Evolutionary conservation across 176 grass and related monocot species (phyloP), one percentile per base, ranked within the genome.

Genomic region (Rhynchospora tenuis): DNA sequence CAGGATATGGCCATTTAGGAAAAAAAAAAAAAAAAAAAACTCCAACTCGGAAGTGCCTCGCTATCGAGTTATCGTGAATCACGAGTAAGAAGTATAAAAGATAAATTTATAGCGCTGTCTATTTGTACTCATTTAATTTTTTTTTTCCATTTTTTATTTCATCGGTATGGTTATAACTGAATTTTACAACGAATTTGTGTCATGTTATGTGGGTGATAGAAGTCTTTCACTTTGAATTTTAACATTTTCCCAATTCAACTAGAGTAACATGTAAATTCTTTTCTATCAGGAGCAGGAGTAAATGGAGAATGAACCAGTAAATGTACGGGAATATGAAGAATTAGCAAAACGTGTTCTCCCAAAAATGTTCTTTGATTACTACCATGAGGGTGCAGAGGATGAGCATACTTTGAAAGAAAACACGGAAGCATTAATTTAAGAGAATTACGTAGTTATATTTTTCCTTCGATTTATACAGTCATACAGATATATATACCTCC

Each of bases 281-380:
- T 66, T 82, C 52, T 47, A n/a, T 43, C 29, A 82, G 59, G 7
- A 68, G 79, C 67, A 83, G 33, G 14, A 79, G 86, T 84, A 85
- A 83, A 97, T 97, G 94, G 90, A 89, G 59, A 59, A 86, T 27
- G 80, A 86, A 84, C 91, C 91, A 48, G 89, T 93, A 65, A 98
- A 98, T 87, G 5, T 91, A 48, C 23, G 44, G 0, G 95, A 93
- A 84, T 95, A 87, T 59, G 85, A 98, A 87, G 89, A 91, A 76
- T 72, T 89, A 14, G 95, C 95, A 7, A 93, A 89, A 82, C 86
- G 84, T 86, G 84, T 84, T 47, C 80, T 98, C 28, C 92, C 89
- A 44, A 95, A 93, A 84, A 98, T 95, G 92, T 47, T 87, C 73
- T 98, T 90, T 86, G 95, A 98, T 79, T 98, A 65, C 70, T 89